A percentile compares a stretch with the other conserved stretches of the same genome.
These are phyloP conservation scores for Penicillium palitans DNA, from an alignment of 2,329 filamentous ascomycete genomes.

Conservation along the genomic window DNA sequence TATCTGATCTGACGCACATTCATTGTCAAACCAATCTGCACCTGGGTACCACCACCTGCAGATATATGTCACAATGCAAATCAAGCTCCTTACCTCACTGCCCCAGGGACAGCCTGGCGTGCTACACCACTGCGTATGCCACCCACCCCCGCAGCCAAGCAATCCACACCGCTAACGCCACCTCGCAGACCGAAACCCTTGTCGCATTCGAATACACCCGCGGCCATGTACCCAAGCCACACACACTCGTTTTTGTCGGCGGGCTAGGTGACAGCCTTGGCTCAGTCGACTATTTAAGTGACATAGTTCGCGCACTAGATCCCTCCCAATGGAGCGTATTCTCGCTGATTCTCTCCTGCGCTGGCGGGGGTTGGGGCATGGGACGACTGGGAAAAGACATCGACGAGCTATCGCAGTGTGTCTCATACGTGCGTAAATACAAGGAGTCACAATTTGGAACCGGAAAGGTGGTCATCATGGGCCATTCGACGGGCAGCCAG, in stretches of 20 bases:
- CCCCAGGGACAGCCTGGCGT: conserved; percentile 24
- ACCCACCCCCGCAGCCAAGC: neutral
- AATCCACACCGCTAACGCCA: conserved; percentile 1
- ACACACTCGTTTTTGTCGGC: conserved; percentile 58
- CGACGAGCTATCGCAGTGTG: conserved; percentile 52
- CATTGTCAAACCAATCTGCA: neutral
- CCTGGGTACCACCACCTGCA: neutral
- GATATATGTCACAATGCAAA: conserved; percentile 16
- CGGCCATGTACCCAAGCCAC: conserved; percentile 32
- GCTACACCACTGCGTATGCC: conserved; percentile 24
- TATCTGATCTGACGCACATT: conserved; percentile 26
- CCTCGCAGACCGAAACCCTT: conserved; percentile 34
- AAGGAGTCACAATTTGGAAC: conserved; percentile 31
- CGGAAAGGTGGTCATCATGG: conserved; percentile 63
- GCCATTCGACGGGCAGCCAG: conserved; percentile 67
- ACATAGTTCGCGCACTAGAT: conserved; percentile 49
- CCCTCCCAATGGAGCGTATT: conserved; percentile 53
- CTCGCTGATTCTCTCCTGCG: conserved; percentile 51
- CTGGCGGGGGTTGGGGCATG: conserved; percentile 56
- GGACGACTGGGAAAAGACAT: conserved; percentile 54
- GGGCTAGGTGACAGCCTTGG: conserved; percentile 59
- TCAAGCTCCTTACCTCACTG: conserved; percentile 20
- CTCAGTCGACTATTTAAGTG: conserved; percentile 53
- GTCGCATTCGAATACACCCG: conserved; percentile 42
- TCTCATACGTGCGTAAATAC: conserved; percentile 50